Evolutionary conservation across 225 moss, liverwort and hornwort species (phyloP).

Genomic region (Antitrichia curtipendula): DNA sequence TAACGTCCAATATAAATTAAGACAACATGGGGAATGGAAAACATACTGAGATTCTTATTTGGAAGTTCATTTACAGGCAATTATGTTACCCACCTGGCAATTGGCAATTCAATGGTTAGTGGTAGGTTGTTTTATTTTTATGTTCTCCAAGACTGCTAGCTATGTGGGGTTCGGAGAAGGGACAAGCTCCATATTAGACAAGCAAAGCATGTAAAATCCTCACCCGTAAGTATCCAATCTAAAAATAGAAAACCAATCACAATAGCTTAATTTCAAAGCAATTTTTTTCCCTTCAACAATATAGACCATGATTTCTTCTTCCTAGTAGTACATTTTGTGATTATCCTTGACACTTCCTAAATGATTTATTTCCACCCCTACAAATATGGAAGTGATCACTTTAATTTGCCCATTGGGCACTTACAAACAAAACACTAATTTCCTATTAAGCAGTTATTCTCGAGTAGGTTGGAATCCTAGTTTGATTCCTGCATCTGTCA

Average conservation of each 20-base stretch:
- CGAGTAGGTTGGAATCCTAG: background rate
- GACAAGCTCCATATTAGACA: fast-evolving
- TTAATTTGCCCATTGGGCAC: background rate
- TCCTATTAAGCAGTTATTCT: background rate
- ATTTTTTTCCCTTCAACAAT: too few species aligned
- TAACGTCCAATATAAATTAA: too few species aligned
- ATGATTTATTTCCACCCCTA: background rate
- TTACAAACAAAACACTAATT: background rate
- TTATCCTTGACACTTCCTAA: background rate
- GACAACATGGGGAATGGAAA: background rate
- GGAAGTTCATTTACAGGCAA: background rate
- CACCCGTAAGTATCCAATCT: background rate
- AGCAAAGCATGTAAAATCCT: background rate
- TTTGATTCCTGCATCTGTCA: background rate
- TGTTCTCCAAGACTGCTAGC: too few species aligned
- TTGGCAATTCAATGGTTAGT: fast-evolving
- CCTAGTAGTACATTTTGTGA: background rate
- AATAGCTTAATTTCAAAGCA: background rate
- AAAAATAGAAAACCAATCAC: background rate
- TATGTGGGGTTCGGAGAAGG: background rate
- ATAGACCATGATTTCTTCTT: background rate
- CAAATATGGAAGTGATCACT: background rate
- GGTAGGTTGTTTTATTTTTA: background rate
- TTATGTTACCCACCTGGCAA: fast-evolving
- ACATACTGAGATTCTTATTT: fast-evolving